These are phyloP conservation scores for Aureobasidium sp. DNA, from an alignment of 2,329 filamentous ascomycete genomes.

Conservation along the genomic window DNA sequence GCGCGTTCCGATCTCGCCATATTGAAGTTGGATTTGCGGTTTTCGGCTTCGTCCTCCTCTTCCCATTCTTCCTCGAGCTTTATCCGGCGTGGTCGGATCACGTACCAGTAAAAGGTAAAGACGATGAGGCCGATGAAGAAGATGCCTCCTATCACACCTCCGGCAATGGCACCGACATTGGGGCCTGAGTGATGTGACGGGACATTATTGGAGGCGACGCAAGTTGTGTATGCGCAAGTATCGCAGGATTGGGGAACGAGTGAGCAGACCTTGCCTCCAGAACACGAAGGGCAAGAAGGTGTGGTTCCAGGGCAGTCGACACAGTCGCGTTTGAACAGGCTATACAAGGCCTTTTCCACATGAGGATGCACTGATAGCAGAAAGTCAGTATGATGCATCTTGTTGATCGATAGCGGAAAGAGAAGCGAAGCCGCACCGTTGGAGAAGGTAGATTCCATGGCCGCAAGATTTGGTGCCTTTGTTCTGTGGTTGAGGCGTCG, in stretches of 20 bases:
- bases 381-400: constrained; percentile 3
- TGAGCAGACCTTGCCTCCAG: constrained; percentile 47
- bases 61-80: constrained; percentile 46
- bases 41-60: constrained; percentile 47
- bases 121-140: constrained; percentile 63
- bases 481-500: neutral
- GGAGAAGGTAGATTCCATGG: constrained; percentile 3
- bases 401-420: neutral
- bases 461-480: neutral
- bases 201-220: constrained; percentile 37
- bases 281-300: constrained; percentile 53
- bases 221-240: constrained; percentile 50
- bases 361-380: constrained; percentile 5
- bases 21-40: constrained; percentile 26
- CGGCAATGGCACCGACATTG: constrained; percentile 78
- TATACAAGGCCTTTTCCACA: constrained; percentile 20
- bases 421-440: neutral
- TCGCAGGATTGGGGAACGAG: constrained; percentile 52
- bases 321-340: constrained; percentile 48
- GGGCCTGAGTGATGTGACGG: constrained; percentile 39
- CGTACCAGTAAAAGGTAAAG: constrained; percentile 81
- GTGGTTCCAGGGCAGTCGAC: constrained; percentile 44
- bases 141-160: constrained; percentile 81
- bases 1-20: constrained; percentile 42
- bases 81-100: constrained; percentile 69